Conservation (phyloP, 2,329 filamentous ascomycete species). For the Myriosclerotinia scirpicola region DNA sequence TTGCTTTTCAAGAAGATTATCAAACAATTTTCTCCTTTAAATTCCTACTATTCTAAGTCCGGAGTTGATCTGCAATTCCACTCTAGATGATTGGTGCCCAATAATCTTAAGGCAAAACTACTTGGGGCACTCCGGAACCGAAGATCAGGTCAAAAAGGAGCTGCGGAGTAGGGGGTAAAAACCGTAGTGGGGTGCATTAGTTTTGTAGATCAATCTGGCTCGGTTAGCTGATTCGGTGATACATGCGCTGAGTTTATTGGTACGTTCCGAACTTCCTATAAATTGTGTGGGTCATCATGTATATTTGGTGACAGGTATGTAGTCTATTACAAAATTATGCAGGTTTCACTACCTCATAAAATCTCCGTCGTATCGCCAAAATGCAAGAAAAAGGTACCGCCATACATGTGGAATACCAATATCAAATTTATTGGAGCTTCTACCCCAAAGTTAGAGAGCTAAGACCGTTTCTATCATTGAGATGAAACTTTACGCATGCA, state of each 20-base stretch:
- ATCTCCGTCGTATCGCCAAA: not conserved
- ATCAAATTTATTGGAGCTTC: not conserved
- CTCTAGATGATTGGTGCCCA: not conserved
- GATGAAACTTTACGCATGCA: not conserved
- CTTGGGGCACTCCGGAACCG: not conserved
- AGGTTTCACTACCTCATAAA: not conserved
- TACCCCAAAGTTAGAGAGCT: not conserved
- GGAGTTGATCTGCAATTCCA: conserved; percentile 1
- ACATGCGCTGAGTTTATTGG: not conserved
- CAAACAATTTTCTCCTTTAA: not conserved
- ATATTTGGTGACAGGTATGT: not conserved
- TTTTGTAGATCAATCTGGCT: conserved; percentile 14
- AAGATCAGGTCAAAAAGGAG: conserved; percentile 7
- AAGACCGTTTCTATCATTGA: not conserved
- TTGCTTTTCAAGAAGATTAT: not conserved
- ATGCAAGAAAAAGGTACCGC: not conserved
- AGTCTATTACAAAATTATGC: not conserved
- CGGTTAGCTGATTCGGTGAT: not conserved
- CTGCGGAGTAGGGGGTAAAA: conserved; percentile 7
- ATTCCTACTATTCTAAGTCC: not conserved
- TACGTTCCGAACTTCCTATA: not conserved
- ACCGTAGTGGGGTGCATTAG: conserved; percentile 15
- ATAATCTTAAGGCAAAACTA: not conserved
- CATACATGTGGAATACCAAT: not conserved
- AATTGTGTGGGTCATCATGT: conserved; percentile 9